Evolutionary conservation across 2,329 filamentous ascomycete species (phyloP).

Genomic region (Aspergillus novofumigatus): DNA sequence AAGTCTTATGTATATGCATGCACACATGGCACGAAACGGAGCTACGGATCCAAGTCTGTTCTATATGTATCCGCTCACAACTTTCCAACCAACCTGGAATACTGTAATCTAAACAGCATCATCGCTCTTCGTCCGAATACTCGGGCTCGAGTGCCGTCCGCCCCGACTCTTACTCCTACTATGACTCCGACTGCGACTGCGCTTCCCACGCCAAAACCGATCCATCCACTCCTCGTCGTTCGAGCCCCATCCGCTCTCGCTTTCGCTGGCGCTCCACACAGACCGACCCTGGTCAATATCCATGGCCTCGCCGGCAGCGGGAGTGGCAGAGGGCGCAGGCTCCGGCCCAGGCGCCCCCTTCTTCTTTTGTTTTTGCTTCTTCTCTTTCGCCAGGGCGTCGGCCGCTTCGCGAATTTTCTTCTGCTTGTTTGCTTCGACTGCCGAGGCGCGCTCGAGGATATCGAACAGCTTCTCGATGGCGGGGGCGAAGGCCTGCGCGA

Average conservation of each 20-base stretch:
- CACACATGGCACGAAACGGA: background rate
- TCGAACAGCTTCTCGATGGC: conserved; percentile 52
- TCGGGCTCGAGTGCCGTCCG: background rate
- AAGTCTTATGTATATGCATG: background rate
- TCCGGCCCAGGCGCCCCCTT: conserved; percentile 12
- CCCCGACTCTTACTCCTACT: background rate
- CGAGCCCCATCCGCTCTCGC: conserved; percentile 33
- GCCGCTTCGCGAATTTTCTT: conserved; percentile 20
- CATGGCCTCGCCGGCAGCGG: background rate
- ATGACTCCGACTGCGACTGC: background rate
- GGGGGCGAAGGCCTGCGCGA: conserved; percentile 55
- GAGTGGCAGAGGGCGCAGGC: background rate
- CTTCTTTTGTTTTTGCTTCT: conserved; percentile 19
- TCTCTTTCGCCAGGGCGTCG: conserved; percentile 14
- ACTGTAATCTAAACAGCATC: background rate
- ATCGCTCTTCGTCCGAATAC: background rate
- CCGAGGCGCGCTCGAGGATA: conserved; percentile 30
- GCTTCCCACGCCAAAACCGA: background rate
- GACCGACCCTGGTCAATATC: conserved; percentile 10
- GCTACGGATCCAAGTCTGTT: background rate
- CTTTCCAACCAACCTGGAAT: background rate
- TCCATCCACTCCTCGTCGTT: conserved; percentile 16
- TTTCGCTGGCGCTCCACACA: conserved; percentile 35
- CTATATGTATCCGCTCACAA: too few relatives aligned
- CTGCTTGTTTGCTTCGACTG: conserved; percentile 23